Conservation (phyloP, 2,329 filamentous ascomycete species). For the Beauveria pseudobassiana region DNA sequence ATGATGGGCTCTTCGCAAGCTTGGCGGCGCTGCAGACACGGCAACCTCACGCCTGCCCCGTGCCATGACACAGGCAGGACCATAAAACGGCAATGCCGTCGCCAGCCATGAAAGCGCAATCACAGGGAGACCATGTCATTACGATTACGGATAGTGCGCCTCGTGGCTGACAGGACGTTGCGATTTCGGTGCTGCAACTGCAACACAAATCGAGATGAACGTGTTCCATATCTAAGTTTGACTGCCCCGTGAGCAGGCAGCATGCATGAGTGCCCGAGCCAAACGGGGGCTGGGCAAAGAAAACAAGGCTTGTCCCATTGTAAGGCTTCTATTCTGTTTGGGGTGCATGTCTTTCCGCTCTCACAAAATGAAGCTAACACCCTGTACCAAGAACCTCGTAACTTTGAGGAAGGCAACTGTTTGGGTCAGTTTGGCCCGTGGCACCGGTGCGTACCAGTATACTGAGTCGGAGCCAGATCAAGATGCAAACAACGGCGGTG, state of each 20-base stretch:
- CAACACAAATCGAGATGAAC: slow-evolving; percentile 9
- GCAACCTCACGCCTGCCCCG: neutral
- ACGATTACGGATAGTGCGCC: neutral
- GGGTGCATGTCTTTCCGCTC: neutral
- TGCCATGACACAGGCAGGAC: neutral
- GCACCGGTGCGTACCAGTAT: neutral
- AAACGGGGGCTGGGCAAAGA: neutral
- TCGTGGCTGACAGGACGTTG: slow-evolving; percentile 1
- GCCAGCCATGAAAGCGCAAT: neutral
- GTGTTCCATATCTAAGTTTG: neutral
- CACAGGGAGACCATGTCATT: neutral
- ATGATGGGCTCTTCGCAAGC: neutral
- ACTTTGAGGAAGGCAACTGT: neutral
- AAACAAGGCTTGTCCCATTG: neutral
- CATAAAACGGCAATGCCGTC: neutral
- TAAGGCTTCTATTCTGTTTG: neutral
- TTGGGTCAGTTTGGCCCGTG: neutral
- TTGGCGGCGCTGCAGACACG: neutral
- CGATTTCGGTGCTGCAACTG: slow-evolving; percentile 5
- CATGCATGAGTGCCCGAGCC: slow-evolving; percentile 1
- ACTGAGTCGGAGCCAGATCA: neutral
- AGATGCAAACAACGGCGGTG: neutral
- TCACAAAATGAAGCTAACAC: neutral
- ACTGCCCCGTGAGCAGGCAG: neutral
- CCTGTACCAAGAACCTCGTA: neutral